These are phyloP conservation scores for Naganishia onofrii DNA, from an alignment of 768 basidiomycete genomes.

Conservation along the genomic window DNA sequence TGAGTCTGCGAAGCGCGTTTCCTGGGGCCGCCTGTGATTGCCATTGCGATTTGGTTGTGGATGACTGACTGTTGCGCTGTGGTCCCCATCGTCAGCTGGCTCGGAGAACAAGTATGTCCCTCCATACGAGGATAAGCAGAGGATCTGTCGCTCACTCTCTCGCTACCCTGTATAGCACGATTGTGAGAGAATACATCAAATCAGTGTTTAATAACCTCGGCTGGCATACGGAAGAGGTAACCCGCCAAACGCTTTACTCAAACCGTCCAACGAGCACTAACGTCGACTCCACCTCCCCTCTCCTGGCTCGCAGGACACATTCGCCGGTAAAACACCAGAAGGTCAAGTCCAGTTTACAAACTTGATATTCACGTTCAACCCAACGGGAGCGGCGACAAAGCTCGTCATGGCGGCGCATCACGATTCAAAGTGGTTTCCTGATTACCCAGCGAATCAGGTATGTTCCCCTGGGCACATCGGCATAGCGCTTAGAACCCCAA, in stretches of 20 bases:
- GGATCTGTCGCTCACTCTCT: constrained; percentile 53
- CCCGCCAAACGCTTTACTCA: too few species aligned
- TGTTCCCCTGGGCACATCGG: constrained; percentile 41
- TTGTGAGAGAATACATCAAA: constrained; percentile 78
- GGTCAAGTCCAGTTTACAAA: constrained; percentile 79
- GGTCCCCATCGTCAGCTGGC: constrained; percentile 39
- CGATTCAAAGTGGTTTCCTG: constrained; percentile 82
- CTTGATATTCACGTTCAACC: constrained; percentile 91
- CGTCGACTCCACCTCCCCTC: not conserved
- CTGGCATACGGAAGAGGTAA: constrained; percentile 76
- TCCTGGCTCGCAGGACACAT: constrained; percentile 59
- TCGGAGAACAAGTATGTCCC: constrained; percentile 49
- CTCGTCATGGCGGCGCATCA: constrained; percentile 88
- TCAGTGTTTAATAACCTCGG: constrained; percentile 66
- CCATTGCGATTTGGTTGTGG: too few species aligned
- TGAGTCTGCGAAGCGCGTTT: constrained; percentile 53
- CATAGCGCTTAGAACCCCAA: too few species aligned
- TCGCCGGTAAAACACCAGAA: constrained; percentile 74
- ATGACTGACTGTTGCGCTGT: constrained; percentile 21
- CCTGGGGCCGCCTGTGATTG: constrained; percentile 21
- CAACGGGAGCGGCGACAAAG: constrained; percentile 67
- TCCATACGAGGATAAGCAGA: not conserved
- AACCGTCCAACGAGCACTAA: too few species aligned
- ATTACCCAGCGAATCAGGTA: constrained; percentile 72
- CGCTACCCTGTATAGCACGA: constrained; percentile 68